phyloP scores from a whole-genome alignment of 805 yeast genomes.

The Saccharomycopsis sp. region DNA sequence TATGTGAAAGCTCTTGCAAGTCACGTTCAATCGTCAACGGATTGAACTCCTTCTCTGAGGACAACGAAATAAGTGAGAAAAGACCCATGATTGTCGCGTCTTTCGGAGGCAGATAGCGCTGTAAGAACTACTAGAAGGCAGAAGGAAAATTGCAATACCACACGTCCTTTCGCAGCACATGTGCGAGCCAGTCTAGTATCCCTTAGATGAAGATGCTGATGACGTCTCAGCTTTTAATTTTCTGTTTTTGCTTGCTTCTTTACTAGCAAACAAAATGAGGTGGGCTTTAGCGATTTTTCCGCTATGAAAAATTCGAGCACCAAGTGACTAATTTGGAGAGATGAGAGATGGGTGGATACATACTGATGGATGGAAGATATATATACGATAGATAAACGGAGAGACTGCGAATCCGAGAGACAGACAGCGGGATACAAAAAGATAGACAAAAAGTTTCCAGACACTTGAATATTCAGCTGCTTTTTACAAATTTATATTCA shows the following conservation, averaged over 20 bases:
- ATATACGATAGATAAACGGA: too few species aligned
- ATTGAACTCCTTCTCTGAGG: slow-evolving; percentile 10
- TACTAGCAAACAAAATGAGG: not conserved
- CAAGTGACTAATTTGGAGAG: not conserved
- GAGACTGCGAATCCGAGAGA: too few species aligned
- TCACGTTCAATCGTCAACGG: slow-evolving; percentile 18
- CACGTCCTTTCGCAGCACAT: too few species aligned
- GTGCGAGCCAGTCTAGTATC: too few species aligned
- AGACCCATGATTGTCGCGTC: not conserved
- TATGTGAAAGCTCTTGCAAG: slow-evolving; percentile 19
- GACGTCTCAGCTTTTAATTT: not conserved
- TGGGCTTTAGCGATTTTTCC: not conserved
- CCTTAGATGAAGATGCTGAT: not conserved
- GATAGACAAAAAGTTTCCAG: not conserved
- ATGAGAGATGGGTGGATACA: not conserved
- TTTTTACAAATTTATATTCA: too few species aligned
- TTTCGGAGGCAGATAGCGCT: too few species aligned
- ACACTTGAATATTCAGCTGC: not conserved
- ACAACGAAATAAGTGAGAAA: not conserved
- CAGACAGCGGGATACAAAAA: too few species aligned
- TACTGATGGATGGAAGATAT: too few species aligned
- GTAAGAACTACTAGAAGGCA: too few species aligned
- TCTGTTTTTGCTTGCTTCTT: not conserved
- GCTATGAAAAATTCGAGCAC: not conserved
- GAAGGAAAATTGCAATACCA: too few species aligned